A percentile compares a stretch with the other conserved stretches of the same genome.
These are phyloP conservation scores for Lophiostoma macrostomum DNA, from an alignment of 495 filamentous ascomycete species.

Conservation along the genomic window DNA sequence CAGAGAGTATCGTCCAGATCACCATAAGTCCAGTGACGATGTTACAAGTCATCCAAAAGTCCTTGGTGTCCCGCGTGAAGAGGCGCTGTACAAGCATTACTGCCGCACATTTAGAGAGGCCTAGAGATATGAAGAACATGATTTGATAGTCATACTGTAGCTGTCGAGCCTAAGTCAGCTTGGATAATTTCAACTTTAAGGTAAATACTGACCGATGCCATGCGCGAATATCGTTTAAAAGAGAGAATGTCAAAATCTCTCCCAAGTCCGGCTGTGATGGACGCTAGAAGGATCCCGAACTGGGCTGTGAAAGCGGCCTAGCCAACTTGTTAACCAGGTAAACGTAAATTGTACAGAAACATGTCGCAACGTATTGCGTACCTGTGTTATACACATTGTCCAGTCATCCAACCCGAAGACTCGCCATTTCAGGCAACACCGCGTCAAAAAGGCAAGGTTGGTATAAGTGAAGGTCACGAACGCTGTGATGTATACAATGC, in stretches of 20 bases:
- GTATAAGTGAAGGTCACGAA: conserved; percentile 25
- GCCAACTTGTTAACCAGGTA: background rate
- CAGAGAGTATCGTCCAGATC: conserved; percentile 11
- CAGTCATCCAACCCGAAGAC: conserved; percentile 31
- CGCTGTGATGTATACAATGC: conserved; percentile 26
- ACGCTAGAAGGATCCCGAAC: conserved; percentile 8
- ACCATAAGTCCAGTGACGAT: conserved; percentile 5
- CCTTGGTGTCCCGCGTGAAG: conserved; percentile 26
- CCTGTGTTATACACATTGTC: conserved; percentile 24
- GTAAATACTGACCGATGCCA: conserved; percentile 7
- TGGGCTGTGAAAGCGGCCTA: conserved; percentile 6
- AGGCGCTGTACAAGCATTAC: conserved; percentile 26
- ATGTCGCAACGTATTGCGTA: background rate
- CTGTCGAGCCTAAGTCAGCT: background rate
- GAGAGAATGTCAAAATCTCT: conserved; percentile 11
- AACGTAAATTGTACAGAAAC: background rate
- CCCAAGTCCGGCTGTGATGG: conserved; percentile 14
- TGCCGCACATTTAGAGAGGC: conserved; percentile 23
- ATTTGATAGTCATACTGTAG: conserved; percentile 19
- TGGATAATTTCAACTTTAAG: background rate
- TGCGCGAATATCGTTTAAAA: conserved; percentile 1
- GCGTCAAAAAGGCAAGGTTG: conserved; percentile 15
- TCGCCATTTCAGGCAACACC: conserved; percentile 27
- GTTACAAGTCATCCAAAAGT: conserved; percentile 23
- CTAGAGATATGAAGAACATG: conserved; percentile 15